Base-by-base conservation (phyloP, 495 filamentous ascomycete genomes). In the Terfezia claveryi region DNA sequence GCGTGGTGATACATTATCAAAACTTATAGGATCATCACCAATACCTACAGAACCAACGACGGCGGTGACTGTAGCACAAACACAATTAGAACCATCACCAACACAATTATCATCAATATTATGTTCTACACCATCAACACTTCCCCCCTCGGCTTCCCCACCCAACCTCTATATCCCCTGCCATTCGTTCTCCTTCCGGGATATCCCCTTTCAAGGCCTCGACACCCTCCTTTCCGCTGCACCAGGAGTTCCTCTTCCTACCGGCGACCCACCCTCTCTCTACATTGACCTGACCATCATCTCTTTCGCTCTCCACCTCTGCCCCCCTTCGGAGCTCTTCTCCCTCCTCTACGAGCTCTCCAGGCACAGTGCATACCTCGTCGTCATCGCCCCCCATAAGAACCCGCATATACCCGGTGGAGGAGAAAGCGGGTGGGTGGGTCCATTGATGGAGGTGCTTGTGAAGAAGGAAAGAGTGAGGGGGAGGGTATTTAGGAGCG, bases 331-430 rank as follows among this genome's bases (percentile, higher is more conserved):
- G 4, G 60, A 62, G 53, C 49, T 62, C 23, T 62, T 51, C 52
- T 56, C 59, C 6, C 9, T 62, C 36, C 27, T 62, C 36, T 62
- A 62, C 38, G 57, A 50, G 23, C 37, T 62, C 50, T 62, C 59
- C 49, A 36, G 44, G 36, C 51, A 37, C n/a, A 51, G 55, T 1
- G 53, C 36, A 37, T 62, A 59, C 59, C 37, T 62, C 23, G 52
- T 62, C 8, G 60, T 62, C n/a, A 53, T 62, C 32, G 60, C 60
- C 5, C 60, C 60, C 41, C 59, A 62, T 51, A 62, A 62, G 37
- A 55, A 56, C 37, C 60, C 60, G 0, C 14, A 46, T 14, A 46
- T 46, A 0, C 59, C 61, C 32, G 61, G 62, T 44, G 56, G 60
- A 38, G 57, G 36, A n/a, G 60, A 62, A 37, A 55, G 55, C 44